Percentiles rank a stretch among this genome's conserved stretches.
Evolutionary conservation across 2,329 filamentous ascomycete species (phyloP).

Genomic region (Penicillium sp.): DNA sequence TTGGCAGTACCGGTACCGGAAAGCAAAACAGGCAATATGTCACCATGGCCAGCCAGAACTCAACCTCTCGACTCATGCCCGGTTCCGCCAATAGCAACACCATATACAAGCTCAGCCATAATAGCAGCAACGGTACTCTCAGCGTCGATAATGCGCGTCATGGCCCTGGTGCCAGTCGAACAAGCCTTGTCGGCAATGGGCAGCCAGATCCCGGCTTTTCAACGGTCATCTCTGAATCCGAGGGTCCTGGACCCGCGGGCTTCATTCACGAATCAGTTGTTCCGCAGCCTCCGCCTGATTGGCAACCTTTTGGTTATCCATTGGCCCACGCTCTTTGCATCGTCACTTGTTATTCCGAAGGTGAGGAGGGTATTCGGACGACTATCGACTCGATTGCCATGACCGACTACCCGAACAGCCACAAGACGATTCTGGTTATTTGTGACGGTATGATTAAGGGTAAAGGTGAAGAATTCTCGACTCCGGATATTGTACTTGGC

Average conservation of each 20-base stretch:
- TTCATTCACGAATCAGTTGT: conserved; percentile 97
- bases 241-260: conserved; percentile 82
- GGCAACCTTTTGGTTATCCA: conserved; percentile 96
- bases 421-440: conserved; percentile 94
- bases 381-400: conserved; percentile 95
- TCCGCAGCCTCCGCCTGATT: conserved; percentile 93
- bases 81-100: conserved; percentile 58
- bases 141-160: conserved; percentile 52
- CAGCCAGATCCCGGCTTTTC: conserved; percentile 58
- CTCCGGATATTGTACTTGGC: conserved; percentile 83
- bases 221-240: conserved; percentile 63
- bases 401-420: conserved; percentile 98
- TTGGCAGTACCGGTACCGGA: conserved; percentile 57
- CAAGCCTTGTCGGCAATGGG: conserved; percentile 67
- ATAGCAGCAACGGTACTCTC: conserved; percentile 63
- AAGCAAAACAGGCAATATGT: conserved; percentile 68
- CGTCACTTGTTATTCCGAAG: conserved; percentile 96
- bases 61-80: conserved; percentile 73
- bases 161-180: conserved; percentile 50
- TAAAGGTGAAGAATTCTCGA: conserved; percentile 82
- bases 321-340: conserved; percentile 92
- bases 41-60: conserved; percentile 92
- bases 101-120: conserved; percentile 69
- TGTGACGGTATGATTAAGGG: conserved; percentile 99
- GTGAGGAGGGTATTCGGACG: conserved; percentile 87